Evolutionary conservation across 2,329 filamentous ascomycete genomes (phyloP).

Genomic region (Fusarium sp.): DNA sequence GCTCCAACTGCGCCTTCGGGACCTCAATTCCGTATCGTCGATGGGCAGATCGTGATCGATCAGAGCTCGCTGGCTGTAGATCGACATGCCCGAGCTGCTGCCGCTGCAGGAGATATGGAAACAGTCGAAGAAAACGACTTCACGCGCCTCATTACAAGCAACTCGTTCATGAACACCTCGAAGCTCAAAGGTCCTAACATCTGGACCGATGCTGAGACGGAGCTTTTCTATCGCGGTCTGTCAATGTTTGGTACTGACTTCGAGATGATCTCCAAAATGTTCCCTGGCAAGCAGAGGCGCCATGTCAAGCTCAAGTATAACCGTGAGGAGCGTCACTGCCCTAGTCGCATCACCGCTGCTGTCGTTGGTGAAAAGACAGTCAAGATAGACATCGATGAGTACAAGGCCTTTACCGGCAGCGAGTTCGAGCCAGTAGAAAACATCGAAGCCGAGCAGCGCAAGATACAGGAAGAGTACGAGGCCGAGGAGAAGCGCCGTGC

Average conservation of each 20-base stretch:
- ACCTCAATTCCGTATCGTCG: conserved; percentile 72
- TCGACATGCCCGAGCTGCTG: conserved; percentile 72
- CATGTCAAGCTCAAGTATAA: conserved; percentile 88
- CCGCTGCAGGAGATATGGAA: conserved; percentile 65
- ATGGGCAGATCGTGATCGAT: conserved; percentile 80
- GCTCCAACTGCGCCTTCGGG: conserved; percentile 55
- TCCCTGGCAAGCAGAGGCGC: conserved; percentile 76
- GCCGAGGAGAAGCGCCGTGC: conserved; percentile 58
- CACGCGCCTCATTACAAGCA: conserved; percentile 76
- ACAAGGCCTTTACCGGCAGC: conserved; percentile 65
- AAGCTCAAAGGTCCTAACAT: conserved; percentile 73
- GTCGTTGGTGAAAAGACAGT: conserved; percentile 71
- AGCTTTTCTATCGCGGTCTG: conserved; percentile 81
- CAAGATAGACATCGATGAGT: conserved; percentile 71
- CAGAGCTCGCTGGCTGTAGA: conserved; percentile 76
- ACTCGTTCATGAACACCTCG: conserved; percentile 72
- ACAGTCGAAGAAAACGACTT: conserved; percentile 84
- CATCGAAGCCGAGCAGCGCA: conserved; percentile 68
- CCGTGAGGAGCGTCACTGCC: conserved; percentile 78
- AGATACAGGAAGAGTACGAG: conserved; percentile 60
- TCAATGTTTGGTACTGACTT: conserved; percentile 87
- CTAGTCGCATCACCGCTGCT: conserved; percentile 72
- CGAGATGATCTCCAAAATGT: conserved; percentile 81
- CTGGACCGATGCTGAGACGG: conserved; percentile 80
- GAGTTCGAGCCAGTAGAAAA: conserved; percentile 68